Evolutionary conservation across 1,139 yeast genomes (phyloP).

Genomic region (Pichia sp.): DNA sequence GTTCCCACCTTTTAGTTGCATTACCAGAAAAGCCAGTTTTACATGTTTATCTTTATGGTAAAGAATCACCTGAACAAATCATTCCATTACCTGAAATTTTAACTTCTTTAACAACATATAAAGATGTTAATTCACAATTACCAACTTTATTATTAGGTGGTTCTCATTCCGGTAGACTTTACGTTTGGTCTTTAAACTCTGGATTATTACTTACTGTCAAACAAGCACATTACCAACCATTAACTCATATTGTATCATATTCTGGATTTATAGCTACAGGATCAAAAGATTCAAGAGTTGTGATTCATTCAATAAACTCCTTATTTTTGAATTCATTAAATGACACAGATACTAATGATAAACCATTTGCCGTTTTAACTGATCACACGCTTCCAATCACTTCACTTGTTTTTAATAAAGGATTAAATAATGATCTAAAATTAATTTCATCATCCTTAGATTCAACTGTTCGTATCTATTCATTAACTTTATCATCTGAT

Average conservation of each 20-base stretch:
- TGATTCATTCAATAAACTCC: conserved; percentile 69
- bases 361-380: conserved; percentile 50
- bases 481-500: conserved; percentile 32
- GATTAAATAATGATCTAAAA: conserved; percentile 52
- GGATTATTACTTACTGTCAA: conserved; percentile 68
- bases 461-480: conserved; percentile 65
- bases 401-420: conserved; percentile 49
- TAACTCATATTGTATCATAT: conserved; percentile 50
- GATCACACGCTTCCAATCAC: conserved; percentile 77
- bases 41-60: conserved; percentile 67
- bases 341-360: conserved; percentile 27
- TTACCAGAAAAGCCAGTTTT: conserved; percentile 66
- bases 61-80: conserved; percentile 78
- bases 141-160: conserved; percentile 41
- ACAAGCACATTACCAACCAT: conserved; percentile 80
- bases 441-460: conserved; percentile 71
- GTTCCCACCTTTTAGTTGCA: conserved; percentile 47
- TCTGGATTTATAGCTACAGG: conserved; percentile 72
- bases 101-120: conserved; percentile 45
- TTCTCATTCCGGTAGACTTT: conserved; percentile 63
- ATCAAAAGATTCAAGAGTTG: conserved; percentile 76
- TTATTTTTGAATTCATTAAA: conserved; percentile 38
- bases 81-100: conserved; percentile 82
- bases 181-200: conserved; percentile 80
- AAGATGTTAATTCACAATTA: conserved; percentile 20